Evolutionary conservation across 371 early-diverging fungal genomes (phyloP).

Genomic region (Haplosporangium sp.): DNA sequence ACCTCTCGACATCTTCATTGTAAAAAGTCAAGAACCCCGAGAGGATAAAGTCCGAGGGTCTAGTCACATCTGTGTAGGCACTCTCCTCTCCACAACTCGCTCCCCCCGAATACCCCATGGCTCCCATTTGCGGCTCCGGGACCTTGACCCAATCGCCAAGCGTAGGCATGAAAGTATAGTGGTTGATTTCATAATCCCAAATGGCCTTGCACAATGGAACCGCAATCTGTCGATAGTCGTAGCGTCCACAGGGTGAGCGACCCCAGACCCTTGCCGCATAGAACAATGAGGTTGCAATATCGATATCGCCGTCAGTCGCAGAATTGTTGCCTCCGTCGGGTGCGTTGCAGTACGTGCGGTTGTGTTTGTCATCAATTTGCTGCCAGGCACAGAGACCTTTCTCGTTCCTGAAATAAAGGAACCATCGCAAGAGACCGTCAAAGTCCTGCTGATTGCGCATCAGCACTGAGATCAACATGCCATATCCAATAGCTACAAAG

Average conservation of each 20-base stretch:
- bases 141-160: conserved; percentile 71
- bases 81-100: conserved; percentile 64
- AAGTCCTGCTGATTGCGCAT: conserved; percentile 70
- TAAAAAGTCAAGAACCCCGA: conserved; percentile 68
- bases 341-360: conserved; percentile 68
- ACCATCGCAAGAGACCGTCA: conserved; percentile 69
- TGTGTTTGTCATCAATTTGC: conserved; percentile 60
- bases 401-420: conserved; percentile 61
- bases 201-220: conserved; percentile 60
- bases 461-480: conserved; percentile 70
- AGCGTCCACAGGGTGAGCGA: conserved; percentile 59
- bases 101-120: conserved; percentile 25
- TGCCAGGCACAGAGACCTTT: conserved; percentile 77
- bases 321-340: conserved; percentile 74
- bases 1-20: conserved; percentile 64
- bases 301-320: conserved; percentile 71
- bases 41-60: conserved; percentile 72
- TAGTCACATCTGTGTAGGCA: conserved; percentile 57
- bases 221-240: conserved; percentile 64
- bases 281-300: conserved; percentile 68
- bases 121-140: conserved; percentile 10
- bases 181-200: conserved; percentile 67
- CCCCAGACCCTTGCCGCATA: conserved; percentile 68
- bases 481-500: conserved; percentile 61
- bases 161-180: conserved; percentile 65